Conservation (phyloP, 805 yeast genomes). For the Yarrowia deformans region DNA sequence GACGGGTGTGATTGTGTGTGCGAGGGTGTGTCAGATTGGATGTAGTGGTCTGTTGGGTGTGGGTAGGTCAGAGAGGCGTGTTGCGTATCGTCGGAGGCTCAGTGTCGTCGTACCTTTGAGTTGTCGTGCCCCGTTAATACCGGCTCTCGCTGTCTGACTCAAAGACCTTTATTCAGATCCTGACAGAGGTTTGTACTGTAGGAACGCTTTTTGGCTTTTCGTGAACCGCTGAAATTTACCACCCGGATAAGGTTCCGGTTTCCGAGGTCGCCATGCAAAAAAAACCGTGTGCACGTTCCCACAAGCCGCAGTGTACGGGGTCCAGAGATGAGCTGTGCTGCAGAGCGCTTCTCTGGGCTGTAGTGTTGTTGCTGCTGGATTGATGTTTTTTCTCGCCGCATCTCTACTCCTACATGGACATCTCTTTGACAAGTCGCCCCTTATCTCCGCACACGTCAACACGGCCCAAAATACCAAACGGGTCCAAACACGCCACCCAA, state of each 20-base stretch:
- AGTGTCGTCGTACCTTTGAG: not conserved
- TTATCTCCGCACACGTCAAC: conserved; percentile 1
- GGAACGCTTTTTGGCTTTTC: conserved; percentile 14
- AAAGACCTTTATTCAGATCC: not conserved
- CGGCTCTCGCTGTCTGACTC: not conserved
- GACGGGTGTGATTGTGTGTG: not conserved
- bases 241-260: conserved; percentile 4
- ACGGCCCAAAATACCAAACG: not conserved
- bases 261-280: conserved; percentile 10
- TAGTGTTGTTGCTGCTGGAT: not conserved
- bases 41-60: too few species aligned
- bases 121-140: not conserved
- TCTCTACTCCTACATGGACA: too few species aligned
- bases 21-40: not conserved
- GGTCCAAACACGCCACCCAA: conserved; percentile 23
- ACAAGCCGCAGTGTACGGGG: conserved; percentile 25
- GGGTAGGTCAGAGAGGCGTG: too few species aligned
- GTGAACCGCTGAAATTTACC: conserved; percentile 17
- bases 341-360: too few species aligned
- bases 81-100: not conserved
- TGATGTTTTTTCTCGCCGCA: too few species aligned
- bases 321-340: not conserved
- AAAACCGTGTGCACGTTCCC: not conserved
- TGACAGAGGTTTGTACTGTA: conserved; percentile 14
- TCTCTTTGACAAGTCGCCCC: not conserved